Base-by-base conservation (phyloP, 768 basidiomycete genomes). In the Daedaleopsis sinensis region DNA sequence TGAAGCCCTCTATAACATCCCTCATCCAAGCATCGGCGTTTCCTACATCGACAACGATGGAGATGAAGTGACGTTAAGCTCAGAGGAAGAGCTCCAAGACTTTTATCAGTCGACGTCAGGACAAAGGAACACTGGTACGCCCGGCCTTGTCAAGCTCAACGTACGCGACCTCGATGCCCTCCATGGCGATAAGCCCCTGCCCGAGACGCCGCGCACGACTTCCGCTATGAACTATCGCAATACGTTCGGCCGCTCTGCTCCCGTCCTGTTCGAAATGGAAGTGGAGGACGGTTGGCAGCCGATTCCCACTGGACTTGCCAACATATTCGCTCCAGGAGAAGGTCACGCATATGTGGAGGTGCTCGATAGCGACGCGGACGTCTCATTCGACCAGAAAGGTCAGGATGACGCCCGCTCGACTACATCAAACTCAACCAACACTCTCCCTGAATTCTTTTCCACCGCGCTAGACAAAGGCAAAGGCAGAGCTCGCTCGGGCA, bases 61-160 rank as follows among this genome's bases (percentile, higher is more conserved):
- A 42, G 92, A 93, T 68, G 84, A 88, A 61, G 84, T 94, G 63
- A 93, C 91, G 12, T 78, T 93, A 58, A 90, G 84, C 73, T 84
- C 91, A 4, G 80, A 91, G 57, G 86, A 87, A 37, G 92, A 94
- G 72, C 82, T 93, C n/a, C 80, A 82, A 57, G 90, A 93, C 60
- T 90, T 82, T 70, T 92, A 89, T 70, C 67, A 70, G 32, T 75
- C 59, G 57, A 73, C 64, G 63, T 39, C 61, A 21, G 58, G 38
- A 68, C 47, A 70, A 36, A 52, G 57, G 47, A 55, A 24, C 16
- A 61, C 53, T 51, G 64, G 67, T 19, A 49, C 60, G 9, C 58
- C 70, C 15, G 72, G 76, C 21, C 60, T 74, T 24, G 76, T 88
- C 74, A 89, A 84, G 73, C 84, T 94, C 66, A 74, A 73, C 19